Evolutionary conservation across 2,329 filamentous ascomycete genomes (phyloP).

Genomic region (Phyllosticta ampelicida): DNA sequence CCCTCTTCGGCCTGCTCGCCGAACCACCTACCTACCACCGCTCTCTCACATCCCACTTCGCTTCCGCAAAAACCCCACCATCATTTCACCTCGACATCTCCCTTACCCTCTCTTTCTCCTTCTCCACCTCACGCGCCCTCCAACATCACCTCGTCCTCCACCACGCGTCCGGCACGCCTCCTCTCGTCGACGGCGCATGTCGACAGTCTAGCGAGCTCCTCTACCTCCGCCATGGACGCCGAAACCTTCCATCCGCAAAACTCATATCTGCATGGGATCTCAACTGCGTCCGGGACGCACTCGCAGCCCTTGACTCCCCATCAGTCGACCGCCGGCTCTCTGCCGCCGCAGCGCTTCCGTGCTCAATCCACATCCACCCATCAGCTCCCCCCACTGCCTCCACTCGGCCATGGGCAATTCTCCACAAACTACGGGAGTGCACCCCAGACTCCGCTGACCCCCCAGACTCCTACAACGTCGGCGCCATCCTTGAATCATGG

Average conservation of each 20-base stretch:
- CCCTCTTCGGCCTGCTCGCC: conserved; percentile 8
- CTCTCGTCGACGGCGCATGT: conserved; percentile 9
- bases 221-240: conserved; percentile 11
- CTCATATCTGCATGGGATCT: conserved; percentile 10
- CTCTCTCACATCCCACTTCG: conserved; percentile 7
- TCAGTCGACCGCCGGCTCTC: conserved; percentile 1
- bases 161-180: background rate
- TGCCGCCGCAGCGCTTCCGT: conserved; percentile 11
- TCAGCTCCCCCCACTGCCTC: conserved; percentile 12
- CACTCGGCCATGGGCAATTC: conserved; percentile 11
- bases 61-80: background rate
- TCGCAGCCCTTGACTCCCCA: conserved; percentile 11
- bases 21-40: conserved; percentile 8
- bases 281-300: conserved; percentile 9
- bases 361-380: conserved; percentile 10
- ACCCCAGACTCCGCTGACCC: conserved; percentile 22
- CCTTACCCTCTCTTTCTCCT: background rate
- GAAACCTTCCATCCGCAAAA: conserved; percentile 8
- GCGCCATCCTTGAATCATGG: conserved; percentile 17
- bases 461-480: conserved; percentile 23
- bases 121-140: conserved; percentile 3
- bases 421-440: conserved; percentile 12
- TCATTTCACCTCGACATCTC: background rate
- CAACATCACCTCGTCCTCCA: background rate
- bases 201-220: conserved; percentile 2